Base-by-base conservation (phyloP, 2,329 filamentous ascomycete genomes). In the Aspergillus flavus region DNA sequence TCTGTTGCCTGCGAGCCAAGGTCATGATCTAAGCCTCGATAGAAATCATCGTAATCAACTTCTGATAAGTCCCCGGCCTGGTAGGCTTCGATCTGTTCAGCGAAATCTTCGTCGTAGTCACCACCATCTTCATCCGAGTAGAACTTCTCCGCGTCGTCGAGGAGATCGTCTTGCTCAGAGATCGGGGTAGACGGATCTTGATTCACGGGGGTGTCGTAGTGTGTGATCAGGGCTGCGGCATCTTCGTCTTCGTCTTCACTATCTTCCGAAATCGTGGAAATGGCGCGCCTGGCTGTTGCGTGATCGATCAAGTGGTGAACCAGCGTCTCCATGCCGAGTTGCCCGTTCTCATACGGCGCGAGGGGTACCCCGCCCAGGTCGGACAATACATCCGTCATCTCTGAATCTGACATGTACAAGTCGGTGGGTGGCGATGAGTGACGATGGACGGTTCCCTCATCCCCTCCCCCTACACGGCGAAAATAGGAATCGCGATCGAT, bases 121-220 rank as follows among this genome's bases (percentile, higher is more conserved):
- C 65, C 66, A 55, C 69, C 67, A 30, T 70, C 71, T 28, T 72
- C 68, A 34, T 72, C 73, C 0, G 70, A 69, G 59, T 78, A 77
- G 23, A 78, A 77, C 36, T 67, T 72, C 26, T 72, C 65, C n/a
- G 73, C 71, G 45, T 78, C 73, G 48, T 76, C 73, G 7, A 71
- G 63, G 21, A 77, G 74, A 30, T 73, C 69, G 34, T 75, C 72
- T 10, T 63, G 57, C 9, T 60, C 58, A 0, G 66, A 64, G 1
- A 66, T 61, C 2, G 65, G 63, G 10, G 70, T 68, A 1, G 68
- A 58, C 9, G 56, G 48, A 19, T 57, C 48, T n/a, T 68, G 64
- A 26, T 61, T 61, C 5, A 69, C 66, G 1, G 55, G 52, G 1
- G 69, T 64, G 28, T 76, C 71, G 56, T 71, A 72, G 43, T 72